phyloP scores from a whole-genome alignment of 768 basidiomycete genomes.

The Leccinum imitatum region DNA sequence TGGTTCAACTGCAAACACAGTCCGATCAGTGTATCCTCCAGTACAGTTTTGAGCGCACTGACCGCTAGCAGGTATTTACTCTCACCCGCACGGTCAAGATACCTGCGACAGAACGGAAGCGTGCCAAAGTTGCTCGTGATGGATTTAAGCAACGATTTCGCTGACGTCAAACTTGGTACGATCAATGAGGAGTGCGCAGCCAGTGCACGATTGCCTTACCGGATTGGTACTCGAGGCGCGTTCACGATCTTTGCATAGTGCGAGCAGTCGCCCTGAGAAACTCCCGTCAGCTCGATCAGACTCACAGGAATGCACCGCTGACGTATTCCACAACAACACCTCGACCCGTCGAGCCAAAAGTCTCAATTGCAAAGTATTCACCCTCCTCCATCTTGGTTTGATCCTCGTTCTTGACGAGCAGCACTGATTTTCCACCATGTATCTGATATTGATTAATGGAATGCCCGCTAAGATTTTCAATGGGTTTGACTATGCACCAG shows the following conservation, averaged over 20 bases:
- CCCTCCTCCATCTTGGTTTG: constrained; percentile 99
- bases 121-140: constrained; percentile 95
- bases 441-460: constrained; percentile 89
- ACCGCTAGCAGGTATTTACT: constrained; percentile 92
- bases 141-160: constrained; percentile 80
- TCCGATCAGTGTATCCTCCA: background rate
- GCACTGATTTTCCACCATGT: constrained; percentile 91
- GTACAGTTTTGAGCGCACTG: constrained; percentile 22
- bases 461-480: constrained; percentile 93
- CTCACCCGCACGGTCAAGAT: constrained; percentile 90
- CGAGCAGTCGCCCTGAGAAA: constrained; percentile 79
- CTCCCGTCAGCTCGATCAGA: constrained; percentile 2
- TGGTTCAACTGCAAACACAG: constrained; percentile 67
- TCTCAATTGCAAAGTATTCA: constrained; percentile 98
- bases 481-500: constrained; percentile 75
- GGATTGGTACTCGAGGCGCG: constrained; percentile 69
- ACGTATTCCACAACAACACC: constrained; percentile 86
- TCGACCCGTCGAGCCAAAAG: constrained; percentile 95
- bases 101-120: constrained; percentile 91
- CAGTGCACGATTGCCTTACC: constrained; percentile 45
- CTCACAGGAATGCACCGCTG: constrained; percentile 17
- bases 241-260: constrained; percentile 82
- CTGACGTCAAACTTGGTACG: constrained; percentile 69
- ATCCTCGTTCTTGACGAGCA: constrained; percentile 86
- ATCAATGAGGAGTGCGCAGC: background rate